Evolutionary conservation across 1,284 basidiomycete genomes (phyloP).

Genomic region (Ustilago lituana): DNA sequence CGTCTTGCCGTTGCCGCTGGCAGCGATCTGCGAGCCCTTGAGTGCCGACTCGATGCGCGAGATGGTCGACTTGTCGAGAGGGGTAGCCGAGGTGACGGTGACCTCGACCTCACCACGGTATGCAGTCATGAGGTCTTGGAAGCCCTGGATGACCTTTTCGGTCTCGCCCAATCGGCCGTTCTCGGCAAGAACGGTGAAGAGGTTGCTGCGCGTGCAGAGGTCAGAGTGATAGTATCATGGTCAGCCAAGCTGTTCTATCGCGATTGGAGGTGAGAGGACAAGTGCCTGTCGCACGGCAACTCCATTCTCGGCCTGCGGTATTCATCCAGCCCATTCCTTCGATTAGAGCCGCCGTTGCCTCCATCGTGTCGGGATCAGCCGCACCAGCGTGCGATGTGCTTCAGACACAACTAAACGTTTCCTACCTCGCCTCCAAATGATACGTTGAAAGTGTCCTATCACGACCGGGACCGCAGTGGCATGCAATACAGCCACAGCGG

Average conservation of each 20-base stretch:
- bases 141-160: slow-evolving; percentile 86
- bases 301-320: no score
- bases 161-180: slow-evolving; percentile 90
- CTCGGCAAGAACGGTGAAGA: slow-evolving; percentile 88
- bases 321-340: background rate
- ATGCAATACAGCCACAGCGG: no score
- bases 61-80: slow-evolving; percentile 62
- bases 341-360: no score
- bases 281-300: no score
- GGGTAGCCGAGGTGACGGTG: slow-evolving; percentile 77
- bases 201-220: slow-evolving; percentile 71
- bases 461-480: no score
- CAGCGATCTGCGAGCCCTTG: slow-evolving; percentile 61
- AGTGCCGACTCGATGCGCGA: slow-evolving; percentile 64
- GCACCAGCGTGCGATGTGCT: no score
- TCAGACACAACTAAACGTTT: no score
- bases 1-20: slow-evolving; percentile 58
- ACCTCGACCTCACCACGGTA: slow-evolving; percentile 95
- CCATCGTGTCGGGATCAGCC: no score
- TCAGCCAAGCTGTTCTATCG: background rate
- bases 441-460: no score
- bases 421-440: no score
- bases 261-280: no score
- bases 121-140: slow-evolving; percentile 86
- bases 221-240: background rate